A percentile compares a stretch with the other conserved stretches of the same genome.
Conservation (phyloP, 2,329 filamentous ascomycete species). For the Coniochaeta ligniaria region DNA sequence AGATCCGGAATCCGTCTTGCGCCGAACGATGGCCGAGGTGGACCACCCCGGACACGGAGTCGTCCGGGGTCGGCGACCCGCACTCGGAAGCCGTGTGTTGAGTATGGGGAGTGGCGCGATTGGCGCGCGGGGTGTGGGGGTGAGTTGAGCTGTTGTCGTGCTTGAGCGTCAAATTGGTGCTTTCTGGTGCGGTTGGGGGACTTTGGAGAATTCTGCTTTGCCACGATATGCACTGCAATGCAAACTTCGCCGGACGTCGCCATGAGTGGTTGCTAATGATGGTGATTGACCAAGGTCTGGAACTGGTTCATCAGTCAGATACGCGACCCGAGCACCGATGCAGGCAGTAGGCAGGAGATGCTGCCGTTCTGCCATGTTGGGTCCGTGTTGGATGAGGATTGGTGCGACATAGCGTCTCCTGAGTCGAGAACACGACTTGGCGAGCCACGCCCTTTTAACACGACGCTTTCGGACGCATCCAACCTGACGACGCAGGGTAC, state of each 20-base stretch:
- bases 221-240: background rate
- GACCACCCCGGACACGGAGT: conserved; percentile 6
- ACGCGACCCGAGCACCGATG: background rate
- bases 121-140: background rate
- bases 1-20: conserved; percentile 19
- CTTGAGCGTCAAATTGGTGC: background rate
- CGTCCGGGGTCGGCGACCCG: conserved; percentile 14
- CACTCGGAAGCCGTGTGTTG: conserved; percentile 16
- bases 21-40: background rate
- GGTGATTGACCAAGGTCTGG: background rate
- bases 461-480: background rate
- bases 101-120: conserved; percentile 5
- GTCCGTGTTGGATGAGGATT: background rate
- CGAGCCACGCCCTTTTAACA: background rate
- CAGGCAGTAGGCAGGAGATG: background rate
- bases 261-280: background rate
- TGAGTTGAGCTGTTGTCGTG: conserved; percentile 2
- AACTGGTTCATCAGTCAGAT: background rate
- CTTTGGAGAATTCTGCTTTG: background rate
- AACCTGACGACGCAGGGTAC: background rate
- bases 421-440: background rate
- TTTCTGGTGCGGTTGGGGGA: background rate
- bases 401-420: background rate
- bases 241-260: background rate
- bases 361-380: background rate